Base-by-base conservation (phyloP, 768 basidiomycete species). In the Lactarius sanguifluus region DNA sequence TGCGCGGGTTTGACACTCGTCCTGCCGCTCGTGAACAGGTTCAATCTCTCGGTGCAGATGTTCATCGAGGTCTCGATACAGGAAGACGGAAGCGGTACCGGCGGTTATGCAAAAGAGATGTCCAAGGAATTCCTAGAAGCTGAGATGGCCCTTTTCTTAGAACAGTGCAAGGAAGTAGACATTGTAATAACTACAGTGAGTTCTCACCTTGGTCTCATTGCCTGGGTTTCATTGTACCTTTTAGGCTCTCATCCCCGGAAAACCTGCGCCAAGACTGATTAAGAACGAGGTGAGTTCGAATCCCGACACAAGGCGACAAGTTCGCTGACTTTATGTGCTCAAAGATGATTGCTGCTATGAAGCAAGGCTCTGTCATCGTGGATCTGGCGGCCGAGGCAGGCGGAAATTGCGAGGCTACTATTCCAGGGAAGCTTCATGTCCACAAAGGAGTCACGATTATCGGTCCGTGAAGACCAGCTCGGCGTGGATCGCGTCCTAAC, bases 61-160 rank as follows among this genome's bases (percentile, higher is more conserved):
- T 94, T 94, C 71, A 75, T 95, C n/a, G 92, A 94, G 75, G 91
- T 95, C 15, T 73, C 81, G 32, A 75, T 94, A 61, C 72, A 91
- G 74, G 93, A 95, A 77, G 91, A 92, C 70, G 93, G 93, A 18
- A 85, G 87, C 34, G 93, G 88, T 6, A 84, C 80, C 18, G 93
- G 93, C 30, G 93, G 93, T 34, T 95, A 95, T 72, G 93, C 92
- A 28, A 94, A 94, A 77, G 85, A 87, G 68, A 94, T 94, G 92
- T 91, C 90, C 34, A 91, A 92, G 78, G 91, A 91, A 75, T 94
- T 93, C 74, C 86, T 93, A 65, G 90, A 86, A 57, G 92, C 91
- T 13, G 92, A 94, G 74, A 92, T 94, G 92, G 86, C 87, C 0
- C 81, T 95, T 54, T 94, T 95, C 78, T 82, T 90, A 84, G 86